Percentiles rank a stretch among this genome's conserved stretches.
Conservation (phyloP, 345 rosid genomes). For the Turritis glabra region DNA sequence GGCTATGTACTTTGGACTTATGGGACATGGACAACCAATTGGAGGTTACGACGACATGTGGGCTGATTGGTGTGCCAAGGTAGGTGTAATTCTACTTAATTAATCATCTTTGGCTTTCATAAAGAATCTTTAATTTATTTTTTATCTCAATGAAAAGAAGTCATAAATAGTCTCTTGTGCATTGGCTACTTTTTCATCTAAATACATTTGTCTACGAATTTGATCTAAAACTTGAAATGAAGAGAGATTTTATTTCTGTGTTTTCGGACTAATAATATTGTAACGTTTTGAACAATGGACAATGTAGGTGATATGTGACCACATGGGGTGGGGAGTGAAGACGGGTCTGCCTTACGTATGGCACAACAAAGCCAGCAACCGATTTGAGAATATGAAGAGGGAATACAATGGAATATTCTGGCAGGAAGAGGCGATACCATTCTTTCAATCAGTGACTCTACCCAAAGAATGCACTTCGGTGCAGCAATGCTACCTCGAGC, state of each 20-base stretch:
- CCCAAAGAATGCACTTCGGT: conserved; percentile 53
- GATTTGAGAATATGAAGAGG: conserved; percentile 26
- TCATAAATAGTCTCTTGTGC: too few species aligned
- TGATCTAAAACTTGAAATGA: background rate
- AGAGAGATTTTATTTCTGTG: background rate
- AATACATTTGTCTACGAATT: background rate
- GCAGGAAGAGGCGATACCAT: conserved; percentile 53
- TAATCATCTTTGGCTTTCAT: background rate
- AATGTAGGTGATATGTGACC: conserved; percentile 56
- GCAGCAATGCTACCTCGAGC: conserved; percentile 50
- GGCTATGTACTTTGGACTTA: conserved; percentile 64
- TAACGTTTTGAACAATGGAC: background rate
- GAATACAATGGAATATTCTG: conserved; percentile 31
- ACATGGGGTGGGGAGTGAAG: conserved; percentile 59
- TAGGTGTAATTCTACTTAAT: conserved; percentile 3
- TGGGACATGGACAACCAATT: conserved; percentile 60
- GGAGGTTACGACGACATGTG: conserved; percentile 60
- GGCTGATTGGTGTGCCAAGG: conserved; percentile 71
- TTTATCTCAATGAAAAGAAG: too few species aligned
- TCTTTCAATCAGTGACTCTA: conserved; percentile 46
- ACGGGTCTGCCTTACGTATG: conserved; percentile 34
- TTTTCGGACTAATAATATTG: background rate
- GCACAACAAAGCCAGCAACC: conserved; percentile 25
- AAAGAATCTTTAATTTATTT: too few species aligned
- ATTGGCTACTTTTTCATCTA: background rate